These are phyloP conservation scores for Zymoseptoria crescenta DNA, from an alignment of 2,329 filamentous ascomycete genomes.

Conservation along the genomic window DNA sequence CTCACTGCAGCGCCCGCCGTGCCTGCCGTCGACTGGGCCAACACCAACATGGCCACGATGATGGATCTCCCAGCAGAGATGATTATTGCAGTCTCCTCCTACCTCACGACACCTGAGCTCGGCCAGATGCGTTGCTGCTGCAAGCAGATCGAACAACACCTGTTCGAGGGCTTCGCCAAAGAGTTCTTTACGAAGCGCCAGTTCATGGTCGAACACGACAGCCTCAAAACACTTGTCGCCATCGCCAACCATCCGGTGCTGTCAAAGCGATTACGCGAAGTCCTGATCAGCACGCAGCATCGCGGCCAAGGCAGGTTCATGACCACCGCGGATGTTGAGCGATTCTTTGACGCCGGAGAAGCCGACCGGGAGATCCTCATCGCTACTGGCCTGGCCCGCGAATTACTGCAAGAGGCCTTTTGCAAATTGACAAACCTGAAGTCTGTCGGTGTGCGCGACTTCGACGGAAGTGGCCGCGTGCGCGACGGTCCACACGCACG, in stretches of 20 bases:
- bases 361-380: constrained; percentile 19
- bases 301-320: neutral
- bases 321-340: constrained; percentile 6
- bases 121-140: constrained; percentile 49
- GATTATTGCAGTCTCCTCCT: constrained; percentile 46
- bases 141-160: constrained; percentile 45
- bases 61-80: constrained; percentile 49
- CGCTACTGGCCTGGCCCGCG: constrained; percentile 41
- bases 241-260: constrained; percentile 35
- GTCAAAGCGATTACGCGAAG: constrained; percentile 36
- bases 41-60: constrained; percentile 3
- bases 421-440: constrained; percentile 47
- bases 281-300: constrained; percentile 42
- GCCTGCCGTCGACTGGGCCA: neutral
- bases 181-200: constrained; percentile 61
- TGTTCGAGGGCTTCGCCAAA: constrained; percentile 49
- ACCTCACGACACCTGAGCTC: constrained; percentile 50
- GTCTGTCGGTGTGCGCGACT: constrained; percentile 54
- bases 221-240: constrained; percentile 45
- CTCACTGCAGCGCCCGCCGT: neutral
- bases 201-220: constrained; percentile 55
- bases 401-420: constrained; percentile 52
- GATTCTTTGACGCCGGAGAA: constrained; percentile 7
- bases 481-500: constrained; percentile 39
- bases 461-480: constrained; percentile 41